Conservation (phyloP, 2,329 filamentous ascomycete species). For the Pestalotiopsis sp. region DNA sequence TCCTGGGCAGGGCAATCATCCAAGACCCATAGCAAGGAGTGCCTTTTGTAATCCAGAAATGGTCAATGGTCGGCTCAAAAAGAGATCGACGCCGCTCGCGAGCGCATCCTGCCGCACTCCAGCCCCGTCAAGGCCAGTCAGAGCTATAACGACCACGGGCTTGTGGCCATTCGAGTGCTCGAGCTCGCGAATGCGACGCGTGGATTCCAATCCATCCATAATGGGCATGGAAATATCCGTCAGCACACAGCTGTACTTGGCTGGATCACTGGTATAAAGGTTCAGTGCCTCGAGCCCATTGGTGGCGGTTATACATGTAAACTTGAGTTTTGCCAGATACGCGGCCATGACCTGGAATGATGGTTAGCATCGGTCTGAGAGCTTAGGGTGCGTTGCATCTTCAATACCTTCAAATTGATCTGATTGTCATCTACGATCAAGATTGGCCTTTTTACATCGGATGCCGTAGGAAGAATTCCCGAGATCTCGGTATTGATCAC, state of each 20-base stretch:
- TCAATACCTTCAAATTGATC: conserved; percentile 36
- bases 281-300: conserved; percentile 42
- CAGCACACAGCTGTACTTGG: conserved; percentile 18
- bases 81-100: conserved; percentile 47
- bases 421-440: conserved; percentile 45
- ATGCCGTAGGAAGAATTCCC: neutral
- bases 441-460: neutral
- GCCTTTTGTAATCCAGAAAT: neutral
- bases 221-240: conserved; percentile 46
- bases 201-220: conserved; percentile 44
- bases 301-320: conserved; percentile 32
- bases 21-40: neutral
- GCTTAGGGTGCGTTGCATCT: neutral
- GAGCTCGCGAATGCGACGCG: conserved; percentile 42
- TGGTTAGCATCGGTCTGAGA: neutral
- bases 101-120: conserved; percentile 48
- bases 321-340: conserved; percentile 35
- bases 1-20: neutral
- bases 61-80: conserved; percentile 47
- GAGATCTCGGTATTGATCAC: neutral
- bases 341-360: conserved; percentile 28
- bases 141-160: conserved; percentile 45
- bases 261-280: conserved; percentile 28
- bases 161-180: conserved; percentile 39
- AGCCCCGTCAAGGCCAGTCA: conserved; percentile 47